phyloP scores from a whole-genome alignment of 768 basidiomycete genomes.

The Lactarius hengduanensis region DNA sequence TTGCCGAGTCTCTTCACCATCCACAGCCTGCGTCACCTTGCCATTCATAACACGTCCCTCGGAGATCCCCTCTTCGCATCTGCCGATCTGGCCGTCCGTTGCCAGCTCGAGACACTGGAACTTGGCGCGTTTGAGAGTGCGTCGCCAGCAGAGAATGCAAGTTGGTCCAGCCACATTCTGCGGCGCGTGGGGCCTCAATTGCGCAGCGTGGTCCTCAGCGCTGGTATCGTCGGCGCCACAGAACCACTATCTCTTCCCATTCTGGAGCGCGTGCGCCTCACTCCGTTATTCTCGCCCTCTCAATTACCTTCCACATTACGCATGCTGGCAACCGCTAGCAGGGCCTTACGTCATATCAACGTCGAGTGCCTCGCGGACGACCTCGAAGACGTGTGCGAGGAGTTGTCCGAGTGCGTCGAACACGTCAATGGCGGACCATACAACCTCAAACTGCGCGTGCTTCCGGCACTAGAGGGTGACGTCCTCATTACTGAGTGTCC shows the following conservation, averaged over 20 bases:
- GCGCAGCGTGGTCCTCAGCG: constrained; percentile 11
- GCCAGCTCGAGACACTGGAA: constrained; percentile 23
- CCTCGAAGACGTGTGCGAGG: constrained; percentile 28
- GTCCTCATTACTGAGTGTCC: constrained; percentile 14
- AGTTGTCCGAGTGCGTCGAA: constrained; percentile 26
- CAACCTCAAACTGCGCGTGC: constrained; percentile 25
- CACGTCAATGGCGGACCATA: constrained; percentile 26
- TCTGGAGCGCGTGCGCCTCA: constrained; percentile 23
- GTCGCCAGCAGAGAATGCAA: constrained; percentile 23
- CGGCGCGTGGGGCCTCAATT: constrained; percentile 16
- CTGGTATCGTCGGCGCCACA: constrained; percentile 9
- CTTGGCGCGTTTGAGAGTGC: constrained; percentile 25
- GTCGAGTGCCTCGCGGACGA: constrained; percentile 27
- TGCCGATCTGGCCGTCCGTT: not conserved
- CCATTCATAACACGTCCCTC: constrained; percentile 25
- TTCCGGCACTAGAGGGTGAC: constrained; percentile 24
- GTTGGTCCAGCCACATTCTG: constrained; percentile 22
- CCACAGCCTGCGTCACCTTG: constrained; percentile 23
- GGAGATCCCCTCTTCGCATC: constrained; percentile 26
- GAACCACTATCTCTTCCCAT: constrained; percentile 16
- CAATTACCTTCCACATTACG: constrained; percentile 21
- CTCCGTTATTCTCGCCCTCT: constrained; percentile 26
- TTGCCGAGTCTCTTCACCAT: constrained; percentile 23
- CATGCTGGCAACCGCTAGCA: constrained; percentile 15
- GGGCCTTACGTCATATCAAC: constrained; percentile 20